These are phyloP conservation scores for Monosporascus ibericus DNA, from an alignment of 2,329 filamentous ascomycete genomes.

Conservation along the genomic window DNA sequence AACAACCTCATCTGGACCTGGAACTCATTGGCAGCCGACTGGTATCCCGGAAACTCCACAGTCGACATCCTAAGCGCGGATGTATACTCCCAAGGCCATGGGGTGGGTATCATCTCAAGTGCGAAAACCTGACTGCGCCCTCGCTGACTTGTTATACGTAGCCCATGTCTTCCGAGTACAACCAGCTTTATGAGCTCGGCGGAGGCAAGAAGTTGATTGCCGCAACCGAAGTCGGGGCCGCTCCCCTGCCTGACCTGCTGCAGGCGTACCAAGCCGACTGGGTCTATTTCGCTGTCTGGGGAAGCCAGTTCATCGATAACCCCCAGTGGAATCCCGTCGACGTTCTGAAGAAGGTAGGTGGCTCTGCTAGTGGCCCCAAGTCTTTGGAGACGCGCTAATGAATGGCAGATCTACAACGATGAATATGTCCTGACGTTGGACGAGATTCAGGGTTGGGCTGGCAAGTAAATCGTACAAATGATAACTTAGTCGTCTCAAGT, in stretches of 20 bases:
- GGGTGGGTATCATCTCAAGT: conserved; percentile 23
- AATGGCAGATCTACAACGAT: conserved; percentile 21
- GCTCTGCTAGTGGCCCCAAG: too few species aligned
- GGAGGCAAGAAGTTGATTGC: conserved; percentile 41
- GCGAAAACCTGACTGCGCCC: not conserved
- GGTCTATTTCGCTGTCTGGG: conserved; percentile 42
- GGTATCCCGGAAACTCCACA: conserved; percentile 41
- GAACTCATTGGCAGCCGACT: conserved; percentile 38
- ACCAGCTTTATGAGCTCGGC: conserved; percentile 34
- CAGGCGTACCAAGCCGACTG: conserved; percentile 40
- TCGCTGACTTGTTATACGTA: conserved; percentile 9
- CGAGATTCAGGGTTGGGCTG: conserved; percentile 28
- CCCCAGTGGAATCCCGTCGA: conserved; percentile 33
- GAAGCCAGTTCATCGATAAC: conserved; percentile 36
- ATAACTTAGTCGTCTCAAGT: not conserved
- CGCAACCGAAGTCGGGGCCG: conserved; percentile 39
- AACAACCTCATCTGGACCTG: conserved; percentile 46
- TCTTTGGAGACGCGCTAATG: not conserved
- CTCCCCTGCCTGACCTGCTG: conserved; percentile 35
- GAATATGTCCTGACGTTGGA: conserved; percentile 29
- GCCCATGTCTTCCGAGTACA: conserved; percentile 38
- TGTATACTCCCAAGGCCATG: conserved; percentile 37
- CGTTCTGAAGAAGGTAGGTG: conserved; percentile 29
- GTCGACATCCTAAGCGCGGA: conserved; percentile 42
- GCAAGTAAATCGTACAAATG: not conserved